A percentile compares a stretch with the other conserved stretches of the same genome.
Evolutionary conservation across 768 basidiomycete species (phyloP).

Genomic region (Russula griseocarnosa): DNA sequence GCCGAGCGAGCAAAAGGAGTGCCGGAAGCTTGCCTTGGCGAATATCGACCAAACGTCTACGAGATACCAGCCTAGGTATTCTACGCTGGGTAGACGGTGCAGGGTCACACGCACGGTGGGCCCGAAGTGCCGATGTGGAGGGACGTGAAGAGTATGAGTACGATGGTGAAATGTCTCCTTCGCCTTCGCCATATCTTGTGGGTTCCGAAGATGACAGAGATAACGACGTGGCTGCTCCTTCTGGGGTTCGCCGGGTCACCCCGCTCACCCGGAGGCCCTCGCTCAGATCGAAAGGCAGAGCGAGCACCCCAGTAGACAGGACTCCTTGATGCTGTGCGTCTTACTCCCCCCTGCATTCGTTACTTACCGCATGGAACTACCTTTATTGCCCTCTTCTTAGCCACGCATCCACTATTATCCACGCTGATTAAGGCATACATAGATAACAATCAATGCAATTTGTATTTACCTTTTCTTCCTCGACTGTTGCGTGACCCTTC

Average conservation of each 20-base stretch:
- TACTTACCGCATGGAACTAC: constrained; percentile 3
- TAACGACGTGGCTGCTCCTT: constrained; percentile 35
- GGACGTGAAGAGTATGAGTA: constrained; percentile 41
- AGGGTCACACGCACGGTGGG: constrained; percentile 59
- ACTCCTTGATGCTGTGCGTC: constrained; percentile 15
- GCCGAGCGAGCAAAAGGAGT: constrained; percentile 42
- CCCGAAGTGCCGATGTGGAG: constrained; percentile 38
- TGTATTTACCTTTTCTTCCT: constrained; percentile 1
- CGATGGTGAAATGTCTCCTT: constrained; percentile 33
- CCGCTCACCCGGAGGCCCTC: constrained; percentile 69
- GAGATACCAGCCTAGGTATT: constrained; percentile 55
- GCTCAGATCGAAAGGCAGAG: constrained; percentile 30
- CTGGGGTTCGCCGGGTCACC: constrained; percentile 43
- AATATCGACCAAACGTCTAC: constrained; percentile 53
- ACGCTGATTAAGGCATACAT: constrained; percentile 14
- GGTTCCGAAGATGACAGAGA: constrained; percentile 34
- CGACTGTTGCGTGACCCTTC: neutral
- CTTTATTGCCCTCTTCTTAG: constrained; percentile 1
- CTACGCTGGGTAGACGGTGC: constrained; percentile 71
- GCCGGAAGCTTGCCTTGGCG: constrained; percentile 50
- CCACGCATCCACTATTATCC: constrained; percentile 1
- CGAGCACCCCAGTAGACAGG: constrained; percentile 5
- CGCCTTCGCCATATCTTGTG: constrained; percentile 28
- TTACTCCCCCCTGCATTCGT: neutral
- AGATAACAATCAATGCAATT: constrained; percentile 9